These are phyloP conservation scores for Musa itinerans DNA, from an alignment of 176 grass and related monocot species.

Conservation along the genomic window DNA sequence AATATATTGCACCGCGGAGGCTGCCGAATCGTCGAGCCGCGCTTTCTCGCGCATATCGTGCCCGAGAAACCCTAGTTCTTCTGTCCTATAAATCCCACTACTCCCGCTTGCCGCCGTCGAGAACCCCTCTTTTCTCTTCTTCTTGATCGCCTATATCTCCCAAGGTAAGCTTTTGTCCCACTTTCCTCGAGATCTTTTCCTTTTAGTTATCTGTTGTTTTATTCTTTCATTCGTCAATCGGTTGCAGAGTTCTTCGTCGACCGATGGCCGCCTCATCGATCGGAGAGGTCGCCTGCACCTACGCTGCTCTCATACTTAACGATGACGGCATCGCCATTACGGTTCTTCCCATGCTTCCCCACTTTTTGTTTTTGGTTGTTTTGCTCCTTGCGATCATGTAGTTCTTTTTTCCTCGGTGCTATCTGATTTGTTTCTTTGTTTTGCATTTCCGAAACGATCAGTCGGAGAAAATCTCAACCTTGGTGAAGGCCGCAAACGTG, in stretches of 20 bases:
- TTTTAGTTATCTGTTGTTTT: background rate
- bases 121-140: too few species aligned
- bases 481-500: conserved; percentile 11
- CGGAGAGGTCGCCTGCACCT: conserved; percentile 9
- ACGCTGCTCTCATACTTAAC: conserved; percentile 1
- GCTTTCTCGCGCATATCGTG: too few species aligned
- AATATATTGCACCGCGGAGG: too few species aligned
- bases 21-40: too few species aligned
- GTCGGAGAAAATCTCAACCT: conserved; percentile 14
- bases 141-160: too few species aligned
- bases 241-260: background rate
- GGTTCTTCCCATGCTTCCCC: background rate
- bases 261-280: too few species aligned
- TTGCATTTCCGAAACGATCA: background rate
- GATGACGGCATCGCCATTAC: conserved; percentile 6
- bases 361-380: too few species aligned
- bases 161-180: too few species aligned
- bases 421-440: background rate
- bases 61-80: too few species aligned
- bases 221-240: background rate
- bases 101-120: too few species aligned
- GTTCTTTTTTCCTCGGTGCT: too few species aligned
- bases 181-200: background rate
- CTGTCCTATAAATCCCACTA: too few species aligned
- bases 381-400: background rate